Conservation (phyloP, 495 filamentous ascomycete species). For the Penicillium antarcticum region DNA sequence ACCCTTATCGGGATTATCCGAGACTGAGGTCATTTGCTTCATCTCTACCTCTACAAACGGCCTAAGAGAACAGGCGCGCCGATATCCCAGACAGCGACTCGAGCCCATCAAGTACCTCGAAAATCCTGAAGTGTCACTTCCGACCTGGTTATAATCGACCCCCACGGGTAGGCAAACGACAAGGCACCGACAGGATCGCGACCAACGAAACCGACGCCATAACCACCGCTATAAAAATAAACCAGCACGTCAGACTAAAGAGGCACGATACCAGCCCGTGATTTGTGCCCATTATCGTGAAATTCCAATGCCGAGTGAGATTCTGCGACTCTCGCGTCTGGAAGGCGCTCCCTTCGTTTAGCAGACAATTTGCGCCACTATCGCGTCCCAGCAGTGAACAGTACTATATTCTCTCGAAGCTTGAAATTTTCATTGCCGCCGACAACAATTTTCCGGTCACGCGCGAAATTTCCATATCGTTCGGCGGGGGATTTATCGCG, state of each 20-base stretch:
- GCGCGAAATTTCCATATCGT: too few species aligned
- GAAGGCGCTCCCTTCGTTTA: slow-evolving; percentile 12
- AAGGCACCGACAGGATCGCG: slow-evolving; percentile 5
- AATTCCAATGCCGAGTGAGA: slow-evolving; percentile 16
- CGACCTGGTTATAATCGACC: not conserved
- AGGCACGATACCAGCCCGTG: not conserved
- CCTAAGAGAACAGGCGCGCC: not conserved
- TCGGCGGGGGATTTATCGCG: too few species aligned
- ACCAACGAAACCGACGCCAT: not conserved
- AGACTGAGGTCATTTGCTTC: not conserved
- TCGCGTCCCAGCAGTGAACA: not conserved
- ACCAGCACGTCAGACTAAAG: not conserved
- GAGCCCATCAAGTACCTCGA: too few species aligned
- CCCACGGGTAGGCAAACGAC: not conserved
- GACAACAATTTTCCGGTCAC: too few species aligned
- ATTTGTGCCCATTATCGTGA: not conserved
- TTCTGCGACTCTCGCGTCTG: slow-evolving; percentile 8
- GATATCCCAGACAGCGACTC: too few species aligned
- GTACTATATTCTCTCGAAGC: not conserved
- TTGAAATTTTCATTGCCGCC: too few species aligned
- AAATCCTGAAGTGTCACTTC: not conserved
- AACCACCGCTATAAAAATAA: not conserved
- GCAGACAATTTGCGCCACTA: slow-evolving; percentile 8
- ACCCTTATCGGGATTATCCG: not conserved
- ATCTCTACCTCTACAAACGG: not conserved